A percentile compares a stretch with the other conserved stretches of the same genome.
Evolutionary conservation across 768 basidiomycete species (phyloP).

Genomic region (Leucosporidium scottii): DNA sequence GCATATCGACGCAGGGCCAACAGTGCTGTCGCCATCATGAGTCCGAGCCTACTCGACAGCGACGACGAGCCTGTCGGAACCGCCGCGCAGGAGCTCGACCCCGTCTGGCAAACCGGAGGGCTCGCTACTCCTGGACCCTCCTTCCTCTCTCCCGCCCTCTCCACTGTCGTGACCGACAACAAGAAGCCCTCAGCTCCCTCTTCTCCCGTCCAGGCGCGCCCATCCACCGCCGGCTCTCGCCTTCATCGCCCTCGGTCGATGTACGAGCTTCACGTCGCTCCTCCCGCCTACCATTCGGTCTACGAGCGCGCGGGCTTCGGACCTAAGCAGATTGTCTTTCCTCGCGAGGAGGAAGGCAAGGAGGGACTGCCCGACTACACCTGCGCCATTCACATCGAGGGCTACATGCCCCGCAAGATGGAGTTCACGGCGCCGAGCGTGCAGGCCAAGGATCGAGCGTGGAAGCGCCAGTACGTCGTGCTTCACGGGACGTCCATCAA

Average conservation of each 20-base stretch:
- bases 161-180: constrained; percentile 9
- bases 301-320: constrained; percentile 40
- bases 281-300: constrained; percentile 41
- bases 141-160: constrained; percentile 20
- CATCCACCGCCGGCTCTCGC: background rate
- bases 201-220: constrained; percentile 1
- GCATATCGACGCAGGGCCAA: constrained; percentile 18
- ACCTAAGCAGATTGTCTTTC: constrained; percentile 39
- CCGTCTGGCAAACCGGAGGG: constrained; percentile 17
- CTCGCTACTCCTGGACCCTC: constrained; percentile 12
- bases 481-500: constrained; percentile 85
- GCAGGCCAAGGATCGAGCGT: constrained; percentile 82
- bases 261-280: constrained; percentile 41
- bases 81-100: constrained; percentile 17
- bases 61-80: constrained; percentile 25
- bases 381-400: constrained; percentile 72
- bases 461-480: constrained; percentile 80
- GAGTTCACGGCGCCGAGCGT: constrained; percentile 80
- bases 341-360: constrained; percentile 63
- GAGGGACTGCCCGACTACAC: constrained; percentile 75
- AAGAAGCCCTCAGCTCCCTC: background rate
- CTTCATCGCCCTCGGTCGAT: constrained; percentile 43
- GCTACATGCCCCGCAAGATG: constrained; percentile 80
- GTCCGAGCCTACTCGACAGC: constrained; percentile 26
- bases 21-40: constrained; percentile 19